A percentile compares a stretch with the other conserved stretches of the same genome.
Conservation (phyloP, 208 protist genomes). For the Kentomonas sorsogonicus region DNA sequence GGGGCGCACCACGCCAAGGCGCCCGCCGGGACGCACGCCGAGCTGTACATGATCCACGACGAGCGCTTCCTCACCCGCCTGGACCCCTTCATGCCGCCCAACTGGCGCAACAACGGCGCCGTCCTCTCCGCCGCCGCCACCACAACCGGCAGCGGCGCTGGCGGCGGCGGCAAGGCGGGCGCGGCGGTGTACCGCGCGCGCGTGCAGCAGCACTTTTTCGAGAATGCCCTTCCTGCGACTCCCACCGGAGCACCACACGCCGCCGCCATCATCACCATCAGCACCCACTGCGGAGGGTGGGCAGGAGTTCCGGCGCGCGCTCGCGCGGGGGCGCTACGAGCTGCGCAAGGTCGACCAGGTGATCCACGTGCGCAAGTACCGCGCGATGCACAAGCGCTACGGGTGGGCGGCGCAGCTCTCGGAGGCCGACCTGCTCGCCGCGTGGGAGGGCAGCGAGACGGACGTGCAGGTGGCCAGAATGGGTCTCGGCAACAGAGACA, state of each 20-base stretch:
- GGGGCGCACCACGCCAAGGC: too few species aligned
- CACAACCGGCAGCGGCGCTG: too few species aligned
- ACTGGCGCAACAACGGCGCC: conserved; percentile 24
- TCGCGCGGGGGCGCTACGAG: conserved; percentile 54
- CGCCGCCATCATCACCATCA: too few species aligned
- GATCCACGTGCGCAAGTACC: conserved; percentile 54
- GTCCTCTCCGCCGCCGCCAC: not conserved
- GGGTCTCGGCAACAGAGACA: conserved; percentile 1
- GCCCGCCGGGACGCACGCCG: not conserved
- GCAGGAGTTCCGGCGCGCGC: conserved; percentile 45
- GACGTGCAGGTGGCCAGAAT: not conserved
- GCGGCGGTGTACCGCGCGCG: conserved; percentile 45
- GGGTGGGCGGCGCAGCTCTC: conserved; percentile 45
- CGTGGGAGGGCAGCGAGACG: not conserved
- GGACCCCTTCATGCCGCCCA: conserved; percentile 15
- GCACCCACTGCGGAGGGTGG: conserved; percentile 19
- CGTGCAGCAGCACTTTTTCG: conserved; percentile 54
- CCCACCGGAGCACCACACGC: too few species aligned
- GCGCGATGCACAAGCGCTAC: conserved; percentile 65
- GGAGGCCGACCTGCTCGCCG: conserved; percentile 20
- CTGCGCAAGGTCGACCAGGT: conserved; percentile 44
- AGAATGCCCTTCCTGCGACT: too few species aligned
- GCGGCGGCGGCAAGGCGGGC: too few species aligned
- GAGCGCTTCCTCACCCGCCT: conserved; percentile 3
- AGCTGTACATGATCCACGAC: conserved; percentile 13